A percentile compares a stretch with the other conserved stretches of the same genome.
phyloP scores from a whole-genome alignment of 2,329 filamentous ascomycete genomes.

The Fusarium decemcellulare region DNA sequence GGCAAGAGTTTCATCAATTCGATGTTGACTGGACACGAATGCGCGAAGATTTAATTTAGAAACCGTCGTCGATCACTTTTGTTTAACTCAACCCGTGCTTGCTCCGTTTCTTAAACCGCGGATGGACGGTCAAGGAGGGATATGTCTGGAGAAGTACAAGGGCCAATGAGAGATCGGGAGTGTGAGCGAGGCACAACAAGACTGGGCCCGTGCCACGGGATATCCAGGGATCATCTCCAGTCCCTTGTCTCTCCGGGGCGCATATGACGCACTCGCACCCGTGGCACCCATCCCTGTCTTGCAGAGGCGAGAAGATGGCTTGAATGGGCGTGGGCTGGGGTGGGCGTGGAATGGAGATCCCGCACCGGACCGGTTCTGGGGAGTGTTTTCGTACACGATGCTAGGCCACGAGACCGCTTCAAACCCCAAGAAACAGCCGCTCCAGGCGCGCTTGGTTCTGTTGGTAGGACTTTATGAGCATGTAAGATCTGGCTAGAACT shows the following conservation, averaged over 20 bases:
- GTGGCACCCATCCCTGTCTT: slow-evolving; percentile 40
- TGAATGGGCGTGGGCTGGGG: slow-evolving; percentile 33
- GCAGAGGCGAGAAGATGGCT: slow-evolving; percentile 39
- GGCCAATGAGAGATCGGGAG: slow-evolving; percentile 35
- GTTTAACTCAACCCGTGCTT: slow-evolving; percentile 32
- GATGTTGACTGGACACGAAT: slow-evolving; percentile 16
- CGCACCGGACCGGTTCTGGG: slow-evolving; percentile 39
- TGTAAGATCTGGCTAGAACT: not conserved
- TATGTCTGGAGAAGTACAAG: slow-evolving; percentile 10
- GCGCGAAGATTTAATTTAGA: slow-evolving; percentile 26
- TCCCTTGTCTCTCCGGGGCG: slow-evolving; percentile 41
- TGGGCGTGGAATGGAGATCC: slow-evolving; percentile 41
- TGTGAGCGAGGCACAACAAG: slow-evolving; percentile 40
- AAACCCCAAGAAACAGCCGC: slow-evolving; percentile 36
- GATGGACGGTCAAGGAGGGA: slow-evolving; percentile 20
- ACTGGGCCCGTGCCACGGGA: slow-evolving; percentile 40
- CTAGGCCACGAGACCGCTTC: slow-evolving; percentile 27
- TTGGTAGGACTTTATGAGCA: slow-evolving; percentile 8
- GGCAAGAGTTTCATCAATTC: slow-evolving; percentile 5
- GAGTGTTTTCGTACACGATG: slow-evolving; percentile 27
- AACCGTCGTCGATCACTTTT: slow-evolving; percentile 37
- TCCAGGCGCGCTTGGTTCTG: slow-evolving; percentile 27
- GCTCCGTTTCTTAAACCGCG: slow-evolving; percentile 33
- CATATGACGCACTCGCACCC: slow-evolving; percentile 49
- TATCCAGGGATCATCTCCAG: slow-evolving; percentile 38